phyloP scores from a whole-genome alignment of 148 eudicot species.

The Fagopyrum homotropicum region DNA sequence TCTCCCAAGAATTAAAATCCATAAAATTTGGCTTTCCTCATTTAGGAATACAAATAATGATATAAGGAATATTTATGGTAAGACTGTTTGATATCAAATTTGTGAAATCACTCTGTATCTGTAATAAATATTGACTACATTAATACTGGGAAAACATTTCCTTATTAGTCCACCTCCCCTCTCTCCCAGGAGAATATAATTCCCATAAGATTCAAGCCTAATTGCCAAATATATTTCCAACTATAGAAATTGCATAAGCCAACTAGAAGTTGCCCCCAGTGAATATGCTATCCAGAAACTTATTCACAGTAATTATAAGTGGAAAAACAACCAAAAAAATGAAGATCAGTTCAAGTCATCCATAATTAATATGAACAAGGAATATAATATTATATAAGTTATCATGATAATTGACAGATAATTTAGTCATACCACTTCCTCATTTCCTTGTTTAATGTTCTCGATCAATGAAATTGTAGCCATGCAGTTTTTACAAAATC shows the following conservation, averaged over 20 bases:
- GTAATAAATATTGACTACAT: background rate
- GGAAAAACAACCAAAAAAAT: background rate
- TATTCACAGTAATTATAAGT: background rate
- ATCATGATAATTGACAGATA: background rate
- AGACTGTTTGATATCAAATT: background rate
- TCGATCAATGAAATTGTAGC: conserved; percentile 71
- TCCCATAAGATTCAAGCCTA: background rate
- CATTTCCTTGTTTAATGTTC: conserved; percentile 50
- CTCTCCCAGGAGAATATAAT: background rate
- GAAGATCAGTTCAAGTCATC: background rate
- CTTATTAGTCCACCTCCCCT: background rate
- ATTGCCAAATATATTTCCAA: background rate
- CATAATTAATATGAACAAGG: background rate
- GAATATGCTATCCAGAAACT: background rate
- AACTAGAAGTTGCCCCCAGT: background rate
- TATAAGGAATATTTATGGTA: background rate
- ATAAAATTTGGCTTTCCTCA: background rate
- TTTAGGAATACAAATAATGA: background rate
- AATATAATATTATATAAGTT: background rate
- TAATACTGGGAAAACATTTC: background rate
- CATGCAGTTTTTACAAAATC: conserved; percentile 85
- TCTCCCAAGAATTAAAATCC: background rate
- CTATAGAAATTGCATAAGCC: background rate
- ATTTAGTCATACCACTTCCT: conserved; percentile 54
- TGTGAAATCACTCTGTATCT: no score